Evolutionary conservation across 148 eudicot genomes (phyloP).

Genomic region (Rhododendron griersonianum): DNA sequence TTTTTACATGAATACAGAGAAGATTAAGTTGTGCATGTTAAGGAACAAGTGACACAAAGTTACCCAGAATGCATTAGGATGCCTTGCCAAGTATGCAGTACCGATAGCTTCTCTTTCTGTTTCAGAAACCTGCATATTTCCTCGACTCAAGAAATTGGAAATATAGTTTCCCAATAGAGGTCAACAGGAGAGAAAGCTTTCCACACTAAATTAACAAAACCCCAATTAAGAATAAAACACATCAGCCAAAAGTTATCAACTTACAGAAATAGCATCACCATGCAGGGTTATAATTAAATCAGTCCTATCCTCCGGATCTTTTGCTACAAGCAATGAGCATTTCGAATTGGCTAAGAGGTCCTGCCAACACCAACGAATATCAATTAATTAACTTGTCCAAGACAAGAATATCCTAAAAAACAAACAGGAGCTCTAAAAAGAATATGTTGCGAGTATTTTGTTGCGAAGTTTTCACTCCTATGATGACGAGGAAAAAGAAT

Average conservation of each 20-base stretch:
- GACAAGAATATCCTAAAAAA: neutral
- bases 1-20: slow-evolving; percentile 5
- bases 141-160: neutral
- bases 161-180: neutral
- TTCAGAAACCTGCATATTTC: slow-evolving; percentile 52
- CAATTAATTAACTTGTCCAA: neutral
- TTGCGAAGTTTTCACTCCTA: neutral
- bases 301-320: slow-evolving; percentile 93
- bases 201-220: neutral
- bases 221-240: neutral
- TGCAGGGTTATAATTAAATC: slow-evolving; percentile 83
- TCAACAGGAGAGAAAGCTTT: neutral
- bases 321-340: slow-evolving; percentile 91
- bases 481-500: neutral
- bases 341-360: slow-evolving; percentile 73
- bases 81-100: slow-evolving; percentile 71
- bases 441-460: neutral
- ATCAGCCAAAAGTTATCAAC: slow-evolving; percentile 18
- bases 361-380: slow-evolving; percentile 37
- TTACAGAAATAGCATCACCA: slow-evolving; percentile 87
- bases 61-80: slow-evolving; percentile 97
- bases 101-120: slow-evolving; percentile 59
- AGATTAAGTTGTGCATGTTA: neutral
- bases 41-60: slow-evolving; percentile 1
- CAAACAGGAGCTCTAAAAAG: neutral